A percentile compares a stretch with the other conserved stretches of the same genome.
phyloP scores from a whole-genome alignment of 2,329 filamentous ascomycete genomes.

The Tolypocladium guangdongense region DNA sequence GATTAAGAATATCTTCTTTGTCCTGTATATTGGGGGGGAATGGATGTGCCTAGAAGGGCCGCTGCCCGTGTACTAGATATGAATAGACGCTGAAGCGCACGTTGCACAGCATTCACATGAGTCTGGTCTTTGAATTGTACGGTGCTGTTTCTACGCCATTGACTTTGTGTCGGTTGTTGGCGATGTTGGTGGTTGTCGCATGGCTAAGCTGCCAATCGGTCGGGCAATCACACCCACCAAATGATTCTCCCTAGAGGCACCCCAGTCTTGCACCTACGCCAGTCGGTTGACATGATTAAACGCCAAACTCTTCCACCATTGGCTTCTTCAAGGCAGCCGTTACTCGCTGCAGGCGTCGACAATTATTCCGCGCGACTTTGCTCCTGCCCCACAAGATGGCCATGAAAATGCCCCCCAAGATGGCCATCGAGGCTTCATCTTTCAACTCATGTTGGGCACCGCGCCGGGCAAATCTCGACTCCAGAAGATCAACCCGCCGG shows the following conservation, averaged over 20 bases:
- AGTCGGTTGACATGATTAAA: no score
- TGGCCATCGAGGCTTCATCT: not conserved
- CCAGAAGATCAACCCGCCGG: not conserved
- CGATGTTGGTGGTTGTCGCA: no score
- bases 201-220: no score
- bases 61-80: slow-evolving; percentile 24
- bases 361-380: no score
- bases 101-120: not conserved
- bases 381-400: not conserved
- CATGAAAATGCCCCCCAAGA: not conserved
- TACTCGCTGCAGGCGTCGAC: no score
- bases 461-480: not conserved
- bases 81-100: slow-evolving; percentile 17
- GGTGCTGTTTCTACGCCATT: not conserved
- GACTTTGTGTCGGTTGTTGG: not conserved
- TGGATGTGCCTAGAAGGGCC: slow-evolving; percentile 16
- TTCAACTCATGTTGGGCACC: not conserved
- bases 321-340: no score
- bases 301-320: no score
- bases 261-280: no score
- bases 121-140: not conserved
- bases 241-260: no score
- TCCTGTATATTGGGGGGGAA: slow-evolving; percentile 23
- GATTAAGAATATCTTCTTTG: slow-evolving; percentile 42
- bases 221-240: no score